Base-by-base conservation (phyloP, 208 protist species). In the Phytomonas francai region DNA sequence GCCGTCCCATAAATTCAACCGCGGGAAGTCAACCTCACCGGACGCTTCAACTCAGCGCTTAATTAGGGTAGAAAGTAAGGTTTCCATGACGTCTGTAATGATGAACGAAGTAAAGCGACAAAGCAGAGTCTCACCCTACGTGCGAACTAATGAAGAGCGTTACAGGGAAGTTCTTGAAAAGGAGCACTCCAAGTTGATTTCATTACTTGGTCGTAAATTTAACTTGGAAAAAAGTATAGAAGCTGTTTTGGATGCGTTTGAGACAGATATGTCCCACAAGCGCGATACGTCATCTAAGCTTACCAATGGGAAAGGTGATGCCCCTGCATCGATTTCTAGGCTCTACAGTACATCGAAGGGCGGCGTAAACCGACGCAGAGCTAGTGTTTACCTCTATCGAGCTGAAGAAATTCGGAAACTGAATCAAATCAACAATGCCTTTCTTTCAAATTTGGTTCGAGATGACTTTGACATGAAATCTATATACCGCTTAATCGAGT, bases 181-280 rank as follows among this genome's bases (percentile, higher is more conserved):
- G 56, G 87, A 95, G 70, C 73, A 83, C 28, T 65, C 79, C 0
- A 93, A 93, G 64, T 39, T 92, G 29, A 77, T 93, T 60, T 59
- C 89, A 54, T 83, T 95, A 33, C 77, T 92, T 11, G 90, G 83
- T n/a, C 80, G 90, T 39, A 70, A 79, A 16, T 83, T 78, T 25
- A 95, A 93, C 65, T 25, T 93, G 16, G 74, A 81, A 49, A 63
- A 81, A 27, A 70, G 76, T 59, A 83, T 88, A 12, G 81, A 79
- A n/a, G 73, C 76, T 16, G 25, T 81, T 32, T 34, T 67, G 14
- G 63, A 49, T 58, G 34, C 58, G 31, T 28, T 51, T 67, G 65
- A 51, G 59, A 42, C 14, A 39, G 31, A 30, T n/a, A 34, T 54
- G 45, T 16, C 45, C 8, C 45, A 54, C 45, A 54, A 54, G 19